These are phyloP conservation scores for Artemisia argyi DNA, from an alignment of 129 eudicot genomes.

Conservation along the genomic window DNA sequence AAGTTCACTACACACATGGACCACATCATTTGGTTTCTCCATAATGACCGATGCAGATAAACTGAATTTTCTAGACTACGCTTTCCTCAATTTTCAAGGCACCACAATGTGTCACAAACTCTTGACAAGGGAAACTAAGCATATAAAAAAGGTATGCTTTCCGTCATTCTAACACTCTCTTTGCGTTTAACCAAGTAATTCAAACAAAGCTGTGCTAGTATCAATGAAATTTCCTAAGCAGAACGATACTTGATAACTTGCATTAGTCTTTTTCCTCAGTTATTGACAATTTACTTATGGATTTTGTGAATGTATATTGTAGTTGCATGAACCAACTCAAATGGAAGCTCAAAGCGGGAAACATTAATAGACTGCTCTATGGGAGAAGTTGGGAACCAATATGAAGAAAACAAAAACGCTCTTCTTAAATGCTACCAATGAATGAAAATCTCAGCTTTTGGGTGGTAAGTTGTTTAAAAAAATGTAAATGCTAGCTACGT, in stretches of 20 bases:
- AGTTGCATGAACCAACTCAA: background rate
- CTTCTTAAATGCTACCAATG: background rate
- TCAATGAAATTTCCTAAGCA: background rate
- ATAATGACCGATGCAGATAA: conserved; percentile 48
- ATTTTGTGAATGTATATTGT: background rate
- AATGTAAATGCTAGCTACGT: background rate
- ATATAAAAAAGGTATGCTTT: background rate
- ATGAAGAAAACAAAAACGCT: background rate
- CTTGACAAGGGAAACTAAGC: background rate
- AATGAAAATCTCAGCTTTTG: background rate
- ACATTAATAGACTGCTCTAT: background rate
- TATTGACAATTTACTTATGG: background rate
- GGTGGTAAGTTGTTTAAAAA: background rate
- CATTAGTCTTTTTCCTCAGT: background rate
- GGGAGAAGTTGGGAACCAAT: background rate
- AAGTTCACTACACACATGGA: conserved; percentile 62
- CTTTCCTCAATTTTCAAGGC: conserved; percentile 74
- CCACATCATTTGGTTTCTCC: conserved; percentile 65
- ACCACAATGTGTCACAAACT: conserved; percentile 73
- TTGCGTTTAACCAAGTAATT: background rate
- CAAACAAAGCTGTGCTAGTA: background rate
- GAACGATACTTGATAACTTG: background rate
- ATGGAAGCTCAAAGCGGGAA: background rate
- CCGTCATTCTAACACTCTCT: background rate
- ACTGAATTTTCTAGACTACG: conserved; percentile 44